These are phyloP conservation scores for Magnolia kwangsiensis DNA, from an alignment of 164 flowering plant species.

Conservation along the genomic window DNA sequence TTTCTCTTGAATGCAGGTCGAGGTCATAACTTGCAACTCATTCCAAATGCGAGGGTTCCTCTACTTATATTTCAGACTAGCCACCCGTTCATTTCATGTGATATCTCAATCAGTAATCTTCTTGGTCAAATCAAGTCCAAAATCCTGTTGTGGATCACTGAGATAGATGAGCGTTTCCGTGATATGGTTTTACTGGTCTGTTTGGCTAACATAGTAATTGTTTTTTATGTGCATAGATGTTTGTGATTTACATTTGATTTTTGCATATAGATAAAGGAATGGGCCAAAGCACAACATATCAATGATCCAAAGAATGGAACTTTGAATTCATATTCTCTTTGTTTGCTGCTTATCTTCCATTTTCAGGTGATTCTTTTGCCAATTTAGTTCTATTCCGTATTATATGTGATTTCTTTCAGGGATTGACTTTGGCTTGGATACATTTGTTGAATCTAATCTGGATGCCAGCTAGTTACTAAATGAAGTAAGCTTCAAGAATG, in stretches of 20 bases:
- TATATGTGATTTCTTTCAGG: not conserved
- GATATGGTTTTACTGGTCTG: conserved; percentile 82
- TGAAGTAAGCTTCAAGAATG: not conserved
- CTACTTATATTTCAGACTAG: conserved; percentile 58
- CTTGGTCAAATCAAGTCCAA: conserved; percentile 76
- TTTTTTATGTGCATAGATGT: not conserved
- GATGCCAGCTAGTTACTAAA: not conserved
- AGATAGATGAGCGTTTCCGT: conserved; percentile 79
- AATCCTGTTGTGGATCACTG: conserved; percentile 63
- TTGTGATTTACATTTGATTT: conserved; percentile 14
- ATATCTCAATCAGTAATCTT: conserved; percentile 74
- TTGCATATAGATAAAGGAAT: conserved; percentile 77
- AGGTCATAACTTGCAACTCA: conserved; percentile 33
- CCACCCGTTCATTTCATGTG: conserved; percentile 61
- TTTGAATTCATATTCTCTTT: conserved; percentile 76
- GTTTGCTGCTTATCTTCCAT: conserved; percentile 83
- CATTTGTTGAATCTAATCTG: not conserved
- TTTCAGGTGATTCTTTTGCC: conserved; percentile 60
- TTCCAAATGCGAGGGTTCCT: conserved; percentile 79
- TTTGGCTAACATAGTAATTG: not conserved
- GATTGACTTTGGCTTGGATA: not conserved
- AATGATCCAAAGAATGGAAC: conserved; percentile 74
- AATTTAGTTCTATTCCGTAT: not conserved
- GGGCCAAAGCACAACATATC: conserved; percentile 85
- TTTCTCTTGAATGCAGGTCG: conserved; percentile 44